Base-by-base conservation (phyloP, 176 grass and related monocot species). In the Triticum timopheevii region DNA sequence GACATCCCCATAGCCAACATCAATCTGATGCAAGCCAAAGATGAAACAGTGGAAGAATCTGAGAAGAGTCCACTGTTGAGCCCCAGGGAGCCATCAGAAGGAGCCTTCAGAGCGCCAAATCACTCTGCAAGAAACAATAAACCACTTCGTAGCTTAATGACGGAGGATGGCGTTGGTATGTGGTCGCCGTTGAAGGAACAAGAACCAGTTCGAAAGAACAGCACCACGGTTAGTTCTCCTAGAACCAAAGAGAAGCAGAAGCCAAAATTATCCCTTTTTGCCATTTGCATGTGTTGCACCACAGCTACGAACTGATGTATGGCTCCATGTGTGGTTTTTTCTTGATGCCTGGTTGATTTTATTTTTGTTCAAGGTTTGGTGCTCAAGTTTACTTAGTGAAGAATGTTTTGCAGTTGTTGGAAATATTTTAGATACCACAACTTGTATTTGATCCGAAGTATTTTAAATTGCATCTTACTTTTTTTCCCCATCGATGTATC, bases 231-330 rank as follows among this genome's bases (percentile, higher is more conserved):
- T 68, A 81, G 81, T 81, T 91, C 80, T 74, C 81, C 85, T 19
- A 80, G 75, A 84, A 87, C 61, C 85, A 91, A 84, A 84, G 76
- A 78, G 23, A 91, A 84, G 16, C 67, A 75, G 80, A 87, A 84
- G 47, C 22, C 76, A 75, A 75, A 61, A 80, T 36, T 85, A 66
- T 91, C 80, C 6, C 3, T 91, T 80, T 80, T 91, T 82, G 40
- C 75, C 61, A 84, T 77, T 27, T 91, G 85, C 74, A 68, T 91
- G 85, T 87, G 89, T 62, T 87, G 89, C 78, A 44, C 61, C 44
- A 80, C 89, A 69, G 10, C 45, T 74, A 76, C 45, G 13, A 76
- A 91, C 61, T 91, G 68, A 91, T 80, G 42, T 66, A 58, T 79
- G 31, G 13, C 13, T 79, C 33, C 30, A 59, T 73, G 24, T 87